phyloP scores from a whole-genome alignment of 371 early-diverging fungal genomes.

The Mucor plumbeus region DNA sequence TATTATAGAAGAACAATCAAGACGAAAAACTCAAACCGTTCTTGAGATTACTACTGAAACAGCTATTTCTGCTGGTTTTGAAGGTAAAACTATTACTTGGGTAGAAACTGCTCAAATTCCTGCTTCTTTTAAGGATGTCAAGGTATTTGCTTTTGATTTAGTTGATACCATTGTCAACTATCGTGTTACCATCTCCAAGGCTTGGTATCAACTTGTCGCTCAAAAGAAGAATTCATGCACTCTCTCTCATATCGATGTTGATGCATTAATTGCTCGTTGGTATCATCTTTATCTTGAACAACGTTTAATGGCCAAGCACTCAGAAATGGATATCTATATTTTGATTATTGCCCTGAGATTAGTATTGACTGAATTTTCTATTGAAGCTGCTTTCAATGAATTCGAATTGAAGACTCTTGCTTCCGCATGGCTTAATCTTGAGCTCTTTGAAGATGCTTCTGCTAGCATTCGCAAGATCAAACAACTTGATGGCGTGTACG shows the following conservation, averaged over 20 bases:
- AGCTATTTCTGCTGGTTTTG: slow-evolving; percentile 40
- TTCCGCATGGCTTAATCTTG: slow-evolving; percentile 34
- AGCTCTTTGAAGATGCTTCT: slow-evolving; percentile 39
- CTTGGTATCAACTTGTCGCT: slow-evolving; percentile 23
- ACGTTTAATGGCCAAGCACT: slow-evolving; percentile 17
- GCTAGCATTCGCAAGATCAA: slow-evolving; percentile 45
- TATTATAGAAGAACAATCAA: slow-evolving; percentile 30
- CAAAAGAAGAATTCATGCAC: slow-evolving; percentile 15
- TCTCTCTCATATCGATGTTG: slow-evolving; percentile 28
- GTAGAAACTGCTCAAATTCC: slow-evolving; percentile 42
- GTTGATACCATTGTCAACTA: slow-evolving; percentile 44
- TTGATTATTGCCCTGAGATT: slow-evolving; percentile 31
- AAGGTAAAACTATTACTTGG: slow-evolving; percentile 48
- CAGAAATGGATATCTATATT: slow-evolving; percentile 28
- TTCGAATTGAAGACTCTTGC: slow-evolving; percentile 33
- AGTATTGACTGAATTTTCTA: slow-evolving; percentile 27
- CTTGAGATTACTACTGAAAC: slow-evolving; percentile 32
- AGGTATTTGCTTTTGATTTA: slow-evolving; percentile 47
- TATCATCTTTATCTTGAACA: slow-evolving; percentile 37
- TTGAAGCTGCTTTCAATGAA: slow-evolving; percentile 30
- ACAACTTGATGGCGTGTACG: slow-evolving; percentile 34
- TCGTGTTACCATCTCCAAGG: slow-evolving; percentile 28
- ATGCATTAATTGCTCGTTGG: slow-evolving; percentile 37
- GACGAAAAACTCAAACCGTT: slow-evolving; percentile 26
- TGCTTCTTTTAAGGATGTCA: slow-evolving; percentile 38